Percentiles rank a stretch among this genome's conserved stretches.
Conservation (phyloP, 2,329 filamentous ascomycete genomes). For the Rosellinia necatrix region DNA sequence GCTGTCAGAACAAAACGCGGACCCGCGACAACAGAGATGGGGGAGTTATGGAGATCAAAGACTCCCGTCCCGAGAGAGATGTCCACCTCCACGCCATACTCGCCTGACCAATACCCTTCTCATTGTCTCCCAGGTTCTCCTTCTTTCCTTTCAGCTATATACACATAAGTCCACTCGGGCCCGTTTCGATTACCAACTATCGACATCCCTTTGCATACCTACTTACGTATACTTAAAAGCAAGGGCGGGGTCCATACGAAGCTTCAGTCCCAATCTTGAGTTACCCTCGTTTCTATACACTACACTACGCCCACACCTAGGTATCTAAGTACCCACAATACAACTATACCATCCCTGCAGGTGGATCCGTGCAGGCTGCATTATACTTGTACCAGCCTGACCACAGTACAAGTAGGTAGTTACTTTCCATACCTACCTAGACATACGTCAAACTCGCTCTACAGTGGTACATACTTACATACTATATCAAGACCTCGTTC, state of each 20-base stretch:
- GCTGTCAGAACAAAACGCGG: neutral
- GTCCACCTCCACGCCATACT: neutral
- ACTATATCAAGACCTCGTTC: constrained; percentile 26
- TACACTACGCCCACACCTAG: neutral
- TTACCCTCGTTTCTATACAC: neutral
- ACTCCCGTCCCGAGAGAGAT: neutral
- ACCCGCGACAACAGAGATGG: neutral
- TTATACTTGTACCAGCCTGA: too few relatives aligned
- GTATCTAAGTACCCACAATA: neutral
- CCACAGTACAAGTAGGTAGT: too few relatives aligned
- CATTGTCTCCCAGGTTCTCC: constrained; percentile 12
- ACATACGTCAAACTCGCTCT: neutral
- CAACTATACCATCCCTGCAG: neutral
- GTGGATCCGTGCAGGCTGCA: neutral
- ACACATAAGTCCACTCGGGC: neutral
- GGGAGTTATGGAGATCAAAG: neutral
- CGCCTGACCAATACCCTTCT: constrained; percentile 17
- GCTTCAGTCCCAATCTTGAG: neutral
- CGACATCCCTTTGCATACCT: neutral
- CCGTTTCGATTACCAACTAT: constrained; percentile 6
- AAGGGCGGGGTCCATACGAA: constrained; percentile 2
- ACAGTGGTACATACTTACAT: neutral
- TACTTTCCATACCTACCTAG: neutral
- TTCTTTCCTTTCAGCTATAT: constrained; percentile 1
- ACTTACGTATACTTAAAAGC: constrained; percentile 12